Base-by-base conservation (phyloP, 306 rosid genomes). In the Castanopsis chinensis region DNA sequence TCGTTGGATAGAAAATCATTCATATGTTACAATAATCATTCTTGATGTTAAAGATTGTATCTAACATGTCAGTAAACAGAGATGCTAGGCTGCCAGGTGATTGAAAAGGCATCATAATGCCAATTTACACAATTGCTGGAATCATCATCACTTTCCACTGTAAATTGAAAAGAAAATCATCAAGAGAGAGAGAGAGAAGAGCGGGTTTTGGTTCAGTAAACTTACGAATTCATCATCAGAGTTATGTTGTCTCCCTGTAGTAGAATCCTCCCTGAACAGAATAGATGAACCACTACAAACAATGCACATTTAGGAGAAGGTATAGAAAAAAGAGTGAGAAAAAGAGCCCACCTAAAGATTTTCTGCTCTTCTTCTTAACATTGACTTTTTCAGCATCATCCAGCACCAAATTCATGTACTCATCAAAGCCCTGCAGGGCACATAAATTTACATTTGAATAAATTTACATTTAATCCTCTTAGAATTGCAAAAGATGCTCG, bases 341-440 rank as follows among this genome's bases (percentile, higher is more conserved):
- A 21, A 30, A 28, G 35, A 54, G 27, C 76, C 33, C 32, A 83
- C 94, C 94, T 14, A 90, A 69, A 28, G 88, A 18, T 77, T 90
- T 90, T 85, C 87, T 79, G 85, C 87, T 88, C 54, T 90, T 90
- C 77, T 88, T 90, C 89, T 90, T 90, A 55, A 90, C 4, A 73
- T 84, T 83, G 20, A 90, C 94, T 78, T 90, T 92, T 83, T 90
- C 94, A 49, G 94, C 94, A 64, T 90, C 94, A 75, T 90, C 94
- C 70, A 90, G 78, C 37, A 90, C 92, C 82, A 90, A 85, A 81
- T 90, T 90, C 94, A 90, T 90, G 89, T 88, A 90, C 69, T 88
- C 94, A 49, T 90, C 94, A 86, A 90, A 90, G 55, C 94, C 94
- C 94, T 90, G 78, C 41, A 45, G 20, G 67, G 61, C 59, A 64